Base-by-base conservation (phyloP, 352 stramenopile genomes). In the Thraustochytrium striatum region DNA sequence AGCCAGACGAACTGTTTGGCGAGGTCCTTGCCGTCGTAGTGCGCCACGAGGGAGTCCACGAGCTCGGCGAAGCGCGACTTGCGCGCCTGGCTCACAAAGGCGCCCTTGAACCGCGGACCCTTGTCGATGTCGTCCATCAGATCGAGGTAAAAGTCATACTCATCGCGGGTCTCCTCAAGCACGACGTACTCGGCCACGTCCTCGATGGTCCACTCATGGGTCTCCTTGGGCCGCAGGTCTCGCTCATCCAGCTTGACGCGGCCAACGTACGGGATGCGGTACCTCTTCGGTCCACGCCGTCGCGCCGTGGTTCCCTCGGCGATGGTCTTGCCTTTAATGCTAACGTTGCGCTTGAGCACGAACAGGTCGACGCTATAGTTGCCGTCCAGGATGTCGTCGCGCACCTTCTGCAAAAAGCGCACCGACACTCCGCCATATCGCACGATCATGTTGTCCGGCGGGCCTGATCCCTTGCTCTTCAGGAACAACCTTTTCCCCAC, bases 21-120 rank as follows among this genome's bases (percentile, higher is more conserved):
- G 30, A 38, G 43, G 30, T 78, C 5, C n/a, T 50, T 69, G 16
- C n/a, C 69, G 5, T 47, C 61, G 30, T 52, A 78, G 55, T 78
- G 32, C 19, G 9, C n/a, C 5, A 72, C 25, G 7, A 78, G 32
- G 11, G 69, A 44, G 33, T 5, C 69, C 8, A 79, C 69, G 19
- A 78, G 57, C 25, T 73, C 57, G 9, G 3, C 5, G 39, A 78
- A 78, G 44, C 50, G 3, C 2, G 5, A 55, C 35, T 35, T 55
- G 32, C 69, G 43, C 35, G 69, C 69, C 35, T 78, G 50, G 57
- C 69, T 75, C 13, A 78, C 33, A 72, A 78, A 78, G 35, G 69
- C 5, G 33, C 55, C 69, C 32, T 79, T 21, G 38, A 53, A 78
- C 55, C 30, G 13, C 7, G 3, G 3, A 30, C 69, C 69, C 16